Evolutionary conservation across 306 rosid species (phyloP).

Genomic region (Vigna hirtella): DNA sequence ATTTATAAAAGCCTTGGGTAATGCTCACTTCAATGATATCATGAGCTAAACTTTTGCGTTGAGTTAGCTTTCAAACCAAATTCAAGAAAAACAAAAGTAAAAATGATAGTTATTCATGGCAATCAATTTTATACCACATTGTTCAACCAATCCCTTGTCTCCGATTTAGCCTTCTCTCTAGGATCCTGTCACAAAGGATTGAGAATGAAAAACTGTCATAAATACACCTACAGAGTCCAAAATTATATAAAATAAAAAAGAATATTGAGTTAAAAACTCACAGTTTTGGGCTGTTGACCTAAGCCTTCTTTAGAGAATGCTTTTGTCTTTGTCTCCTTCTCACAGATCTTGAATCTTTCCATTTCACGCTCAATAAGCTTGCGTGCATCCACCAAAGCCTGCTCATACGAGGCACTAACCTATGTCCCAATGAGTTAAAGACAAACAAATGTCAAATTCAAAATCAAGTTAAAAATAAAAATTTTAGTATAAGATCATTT

Average conservation of each 20-base stretch:
- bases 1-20: neutral
- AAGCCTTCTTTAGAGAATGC: constrained; percentile 94
- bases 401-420: constrained; percentile 96
- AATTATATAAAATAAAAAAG: neutral
- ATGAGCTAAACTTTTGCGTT: neutral
- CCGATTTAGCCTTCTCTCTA: constrained; percentile 87
- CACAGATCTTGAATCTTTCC: constrained; percentile 89
- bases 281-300: constrained; percentile 92
- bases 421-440: constrained; percentile 56
- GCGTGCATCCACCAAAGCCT: constrained; percentile 88
- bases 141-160: constrained; percentile 94
- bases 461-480: constrained; percentile 25
- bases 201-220: neutral
- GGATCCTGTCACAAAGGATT: constrained; percentile 68
- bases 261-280: constrained; percentile 43
- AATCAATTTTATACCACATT: constrained; percentile 69
- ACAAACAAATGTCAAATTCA: constrained; percentile 43
- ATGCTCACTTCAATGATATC: neutral
- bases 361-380: constrained; percentile 84
- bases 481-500: neutral
- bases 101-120: constrained; percentile 19
- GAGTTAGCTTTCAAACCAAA: neutral
- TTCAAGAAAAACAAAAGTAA: neutral
- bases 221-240: neutral
- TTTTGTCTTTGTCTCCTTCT: constrained; percentile 89